Evolutionary conservation across 164 flowering plant genomes (phyloP).

Genomic region (Chimonanthus praecox): DNA sequence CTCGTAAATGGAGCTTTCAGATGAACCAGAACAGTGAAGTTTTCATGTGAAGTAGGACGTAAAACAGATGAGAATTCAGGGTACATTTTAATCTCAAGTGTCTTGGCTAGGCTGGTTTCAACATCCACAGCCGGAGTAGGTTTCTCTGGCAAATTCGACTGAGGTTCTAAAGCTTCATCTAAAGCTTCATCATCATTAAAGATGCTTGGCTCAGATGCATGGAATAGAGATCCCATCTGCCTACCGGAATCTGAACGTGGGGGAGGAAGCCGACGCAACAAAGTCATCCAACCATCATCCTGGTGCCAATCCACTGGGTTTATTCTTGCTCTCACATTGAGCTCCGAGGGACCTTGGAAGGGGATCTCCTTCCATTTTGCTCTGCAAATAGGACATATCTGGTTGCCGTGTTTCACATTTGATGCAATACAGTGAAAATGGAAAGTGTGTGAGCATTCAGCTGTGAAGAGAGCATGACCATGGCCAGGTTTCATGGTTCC

Average conservation of each 20-base stretch:
- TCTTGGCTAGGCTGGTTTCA: conserved; percentile 5
- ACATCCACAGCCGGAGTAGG: conserved; percentile 5
- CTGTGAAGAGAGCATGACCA: conserved; percentile 93
- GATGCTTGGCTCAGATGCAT: conserved; percentile 49
- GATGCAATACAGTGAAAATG: conserved; percentile 93
- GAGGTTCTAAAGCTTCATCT: conserved; percentile 22
- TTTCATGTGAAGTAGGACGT: conserved; percentile 33
- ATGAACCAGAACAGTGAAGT: conserved; percentile 62
- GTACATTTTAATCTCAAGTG: conserved; percentile 52
- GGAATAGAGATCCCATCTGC: conserved; percentile 34
- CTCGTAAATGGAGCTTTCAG: conserved; percentile 67
- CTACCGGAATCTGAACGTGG: conserved; percentile 36
- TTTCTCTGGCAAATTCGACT: conserved; percentile 14
- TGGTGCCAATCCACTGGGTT: conserved; percentile 41
- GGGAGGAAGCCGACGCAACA: conserved; percentile 41
- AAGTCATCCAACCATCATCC: conserved; percentile 47
- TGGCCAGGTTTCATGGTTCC: conserved; percentile 69
- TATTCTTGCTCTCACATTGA: conserved; percentile 34
- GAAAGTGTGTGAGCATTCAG: conserved; percentile 91
- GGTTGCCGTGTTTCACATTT: conserved; percentile 88
- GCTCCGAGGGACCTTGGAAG: conserved; percentile 44
- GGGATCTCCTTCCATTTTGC: conserved; percentile 96
- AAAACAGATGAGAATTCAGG: conserved; percentile 73
- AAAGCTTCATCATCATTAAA: conserved; percentile 69
- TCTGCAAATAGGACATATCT: conserved; percentile 85